phyloP scores from a whole-genome alignment of 208 protist species.

The Strigomonas culicis region DNA sequence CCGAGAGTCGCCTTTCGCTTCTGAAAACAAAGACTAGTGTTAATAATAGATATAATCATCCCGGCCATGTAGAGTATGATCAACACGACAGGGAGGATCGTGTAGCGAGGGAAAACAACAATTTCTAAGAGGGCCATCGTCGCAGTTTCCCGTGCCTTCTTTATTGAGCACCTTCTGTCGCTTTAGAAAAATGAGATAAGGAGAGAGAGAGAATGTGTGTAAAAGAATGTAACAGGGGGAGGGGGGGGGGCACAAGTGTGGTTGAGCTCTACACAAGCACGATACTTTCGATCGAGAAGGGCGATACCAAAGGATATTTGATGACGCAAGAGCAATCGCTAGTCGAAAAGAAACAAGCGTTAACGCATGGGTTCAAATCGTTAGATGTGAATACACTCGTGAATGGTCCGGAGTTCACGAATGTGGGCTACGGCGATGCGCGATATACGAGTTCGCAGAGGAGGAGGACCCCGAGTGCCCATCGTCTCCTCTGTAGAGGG shows the following conservation, averaged over 20 bases:
- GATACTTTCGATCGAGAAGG: too few species aligned
- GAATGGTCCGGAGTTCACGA: too few species aligned
- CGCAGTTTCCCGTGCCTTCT: not conserved
- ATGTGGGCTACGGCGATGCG: too few species aligned
- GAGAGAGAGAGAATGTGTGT: not conserved
- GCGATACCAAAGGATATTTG: too few species aligned
- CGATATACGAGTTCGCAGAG: not conserved
- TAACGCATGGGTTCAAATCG: too few species aligned
- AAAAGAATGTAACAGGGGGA: not conserved
- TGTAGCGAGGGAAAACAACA: constrained; percentile 18
- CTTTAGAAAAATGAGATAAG: constrained; percentile 5
- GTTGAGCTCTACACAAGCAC: too few species aligned
- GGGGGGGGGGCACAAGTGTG: too few species aligned
- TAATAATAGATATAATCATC: constrained; percentile 34
- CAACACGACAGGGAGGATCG: constrained; percentile 29
- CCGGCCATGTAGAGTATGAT: constrained; percentile 41
- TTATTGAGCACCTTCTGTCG: not conserved
- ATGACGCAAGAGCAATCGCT: too few species aligned
- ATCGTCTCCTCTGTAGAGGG: not conserved
- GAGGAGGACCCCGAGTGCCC: not conserved
- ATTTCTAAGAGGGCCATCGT: constrained; percentile 17
- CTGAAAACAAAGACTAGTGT: constrained; percentile 44
- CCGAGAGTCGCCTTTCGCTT: constrained; percentile 21
- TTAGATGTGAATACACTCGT: too few species aligned
- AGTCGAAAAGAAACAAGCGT: constrained; percentile 4